Evolutionary conservation across 768 basidiomycete species (phyloP), one percentile per base, ranked within the genome.

Genomic region (Tephrocybe sp.): DNA sequence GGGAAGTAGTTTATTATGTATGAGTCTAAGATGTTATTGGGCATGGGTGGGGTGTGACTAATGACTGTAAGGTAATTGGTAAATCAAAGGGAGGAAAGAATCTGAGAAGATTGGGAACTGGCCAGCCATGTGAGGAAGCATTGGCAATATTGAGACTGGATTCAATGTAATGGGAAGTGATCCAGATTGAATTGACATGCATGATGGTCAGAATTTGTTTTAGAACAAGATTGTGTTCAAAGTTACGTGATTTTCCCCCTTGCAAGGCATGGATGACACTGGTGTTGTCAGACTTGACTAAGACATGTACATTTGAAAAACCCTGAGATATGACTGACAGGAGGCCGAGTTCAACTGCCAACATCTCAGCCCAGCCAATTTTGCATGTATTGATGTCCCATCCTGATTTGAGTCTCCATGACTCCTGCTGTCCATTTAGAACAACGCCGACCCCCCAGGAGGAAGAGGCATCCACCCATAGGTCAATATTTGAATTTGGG

Each of bases 331-430:
- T 54, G 4, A 70, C 35, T 1, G 67, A 59, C 0, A 61, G 60
- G 1, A 76, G 22, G 0, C 69, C 74, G 1, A 77, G 57, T 42
- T 76, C 73, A 1, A 75, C 60, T 0, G 71, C 74, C 0, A 71
- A 65, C 60, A 75, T 69, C 56, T 76, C 75, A 0, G 68, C 71
- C 74, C 75, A 77, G 3, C 67, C 66, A 18, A 74, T 76, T 46
- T 68, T 55, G 3, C 67, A 32, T 11, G 61, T 60, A 0, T 59
- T 49, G 5, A 42, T 26, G 13, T 56, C 55, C 67, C 69, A 70
- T 3, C 67, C 66, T 0, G 50, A 26, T 11, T 52, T 58, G 8
- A 75, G 57, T 15, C 59, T 52, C 75, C 72, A 77, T 0, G 74
- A 67, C 0, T 69, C 53, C 74, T 73, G 77, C 1, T 41, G 26